Percentiles rank a stretch among this genome's conserved stretches.
Evolutionary conservation across 2,329 filamentous ascomycete genomes (phyloP).

Genomic region (Xylaria arbuscula): DNA sequence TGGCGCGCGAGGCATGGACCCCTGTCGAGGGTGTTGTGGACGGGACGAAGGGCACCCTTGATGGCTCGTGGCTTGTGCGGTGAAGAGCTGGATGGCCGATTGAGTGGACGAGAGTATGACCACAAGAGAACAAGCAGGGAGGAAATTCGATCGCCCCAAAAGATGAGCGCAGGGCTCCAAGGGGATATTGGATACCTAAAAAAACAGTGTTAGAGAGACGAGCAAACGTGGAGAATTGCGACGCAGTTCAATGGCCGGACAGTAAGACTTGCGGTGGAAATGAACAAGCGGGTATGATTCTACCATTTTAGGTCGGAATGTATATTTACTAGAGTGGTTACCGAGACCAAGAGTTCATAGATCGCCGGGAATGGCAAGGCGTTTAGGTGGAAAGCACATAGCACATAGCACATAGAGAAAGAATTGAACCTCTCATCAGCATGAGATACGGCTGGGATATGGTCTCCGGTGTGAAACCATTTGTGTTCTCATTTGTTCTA

Average conservation of each 20-base stretch:
- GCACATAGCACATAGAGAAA: slow-evolving; percentile 29
- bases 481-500: slow-evolving; percentile 42
- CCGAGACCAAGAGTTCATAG: slow-evolving; percentile 27
- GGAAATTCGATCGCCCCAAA: background rate
- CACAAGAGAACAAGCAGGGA: too few species aligned
- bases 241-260: background rate
- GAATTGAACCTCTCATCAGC: slow-evolving; percentile 23
- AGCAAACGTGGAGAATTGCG: background rate
- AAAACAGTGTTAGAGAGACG: background rate
- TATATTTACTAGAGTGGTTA: slow-evolving; percentile 3
- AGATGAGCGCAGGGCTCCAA: background rate
- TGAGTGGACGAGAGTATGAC: too few species aligned
- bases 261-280: background rate
- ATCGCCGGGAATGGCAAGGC: slow-evolving; percentile 30
- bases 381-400: slow-evolving; percentile 28
- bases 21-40: slow-evolving; percentile 54
- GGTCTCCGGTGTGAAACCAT: slow-evolving; percentile 34
- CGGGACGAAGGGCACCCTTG: slow-evolving; percentile 47
- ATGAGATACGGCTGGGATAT: background rate
- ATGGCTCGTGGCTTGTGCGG: slow-evolving; percentile 50
- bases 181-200: background rate
- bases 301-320: slow-evolving; percentile 6
- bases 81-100: slow-evolving; percentile 1
- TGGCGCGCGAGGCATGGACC: slow-evolving; percentile 73
- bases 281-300: slow-evolving; percentile 14